Evolutionary conservation across 176 grass and related monocot species (phyloP).

Genomic region (Triticum timopheevii): DNA sequence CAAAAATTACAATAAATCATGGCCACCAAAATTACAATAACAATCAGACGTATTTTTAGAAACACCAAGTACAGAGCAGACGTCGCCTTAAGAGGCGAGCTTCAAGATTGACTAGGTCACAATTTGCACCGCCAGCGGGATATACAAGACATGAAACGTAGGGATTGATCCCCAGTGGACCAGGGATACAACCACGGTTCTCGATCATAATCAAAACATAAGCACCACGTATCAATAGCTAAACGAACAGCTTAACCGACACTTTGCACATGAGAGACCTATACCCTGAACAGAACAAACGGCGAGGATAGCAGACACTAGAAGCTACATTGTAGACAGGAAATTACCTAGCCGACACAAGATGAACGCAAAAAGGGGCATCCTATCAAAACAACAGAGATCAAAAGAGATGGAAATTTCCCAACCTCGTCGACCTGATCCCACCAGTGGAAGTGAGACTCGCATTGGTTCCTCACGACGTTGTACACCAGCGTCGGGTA

Average conservation of each 20-base stretch:
- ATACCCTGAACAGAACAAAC: not conserved
- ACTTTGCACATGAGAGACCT: not conserved
- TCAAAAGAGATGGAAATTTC: not conserved
- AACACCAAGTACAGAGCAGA: not conserved
- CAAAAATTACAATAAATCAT: not conserved
- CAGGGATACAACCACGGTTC: not conserved
- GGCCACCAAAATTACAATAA: not conserved
- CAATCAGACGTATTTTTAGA: not conserved
- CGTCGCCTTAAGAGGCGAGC: not conserved
- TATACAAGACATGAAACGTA: not conserved
- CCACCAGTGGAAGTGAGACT: conserved; percentile 96
- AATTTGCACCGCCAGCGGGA: too few relatives aligned
- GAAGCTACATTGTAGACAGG: conserved; percentile 23
- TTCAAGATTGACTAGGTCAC: not conserved
- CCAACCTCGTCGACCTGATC: conserved; percentile 87
- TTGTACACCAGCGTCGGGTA: conserved; percentile 95
- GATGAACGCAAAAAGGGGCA: not conserved
- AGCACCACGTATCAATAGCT: not conserved
- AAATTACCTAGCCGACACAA: not conserved
- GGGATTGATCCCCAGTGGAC: not conserved
- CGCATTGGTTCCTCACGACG: conserved; percentile 71
- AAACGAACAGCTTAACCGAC: not conserved
- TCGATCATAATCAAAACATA: conserved; percentile 3
- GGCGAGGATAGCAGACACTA: not conserved
- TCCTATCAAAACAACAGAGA: not conserved